These are phyloP conservation scores for Aspergillus olivimuriae DNA, from an alignment of 495 filamentous ascomycete genomes.

Conservation along the genomic window DNA sequence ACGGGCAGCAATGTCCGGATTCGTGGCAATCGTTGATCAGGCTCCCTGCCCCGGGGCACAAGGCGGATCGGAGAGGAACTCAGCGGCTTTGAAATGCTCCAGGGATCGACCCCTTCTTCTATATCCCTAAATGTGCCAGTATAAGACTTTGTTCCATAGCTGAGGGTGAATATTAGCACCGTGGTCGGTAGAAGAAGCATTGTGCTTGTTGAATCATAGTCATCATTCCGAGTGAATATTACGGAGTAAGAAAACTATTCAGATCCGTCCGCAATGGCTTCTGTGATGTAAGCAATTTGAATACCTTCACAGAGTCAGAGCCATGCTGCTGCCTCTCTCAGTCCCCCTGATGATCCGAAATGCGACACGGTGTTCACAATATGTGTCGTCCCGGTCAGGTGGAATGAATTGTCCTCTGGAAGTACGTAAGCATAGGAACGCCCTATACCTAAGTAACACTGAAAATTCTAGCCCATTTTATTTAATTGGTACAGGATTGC, in stretches of 20 bases:
- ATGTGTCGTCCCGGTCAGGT: slow-evolving; percentile 23
- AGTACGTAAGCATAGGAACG: too few species aligned
- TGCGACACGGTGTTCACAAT: slow-evolving; percentile 24
- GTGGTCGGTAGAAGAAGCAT: slow-evolving; percentile 26
- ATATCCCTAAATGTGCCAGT: slow-evolving; percentile 1
- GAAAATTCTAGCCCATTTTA: slow-evolving; percentile 24
- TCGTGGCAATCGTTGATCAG: slow-evolving; percentile 11
- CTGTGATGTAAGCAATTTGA: slow-evolving; percentile 22
- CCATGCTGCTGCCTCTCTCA: slow-evolving; percentile 29
- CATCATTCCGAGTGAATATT: slow-evolving; percentile 21
- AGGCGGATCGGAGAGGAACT: slow-evolving; percentile 20
- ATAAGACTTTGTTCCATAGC: background rate
- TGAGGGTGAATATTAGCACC: slow-evolving; percentile 17
- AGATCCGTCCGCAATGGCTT: slow-evolving; percentile 19
- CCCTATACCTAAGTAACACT: background rate
- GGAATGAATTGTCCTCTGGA: slow-evolving; percentile 29
- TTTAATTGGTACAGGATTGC: slow-evolving; percentile 27
- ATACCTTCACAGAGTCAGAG: slow-evolving; percentile 26
- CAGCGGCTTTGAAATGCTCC: slow-evolving; percentile 19
- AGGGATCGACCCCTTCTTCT: slow-evolving; percentile 15
- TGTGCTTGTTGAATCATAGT: slow-evolving; percentile 24
- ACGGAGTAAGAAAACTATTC: slow-evolving; percentile 19
- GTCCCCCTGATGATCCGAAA: slow-evolving; percentile 22
- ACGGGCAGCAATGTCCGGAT: slow-evolving; percentile 28
- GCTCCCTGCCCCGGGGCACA: slow-evolving; percentile 7